Evolutionary conservation across 352 stramenopile genomes (phyloP).

Genomic region (Discostella stelligera): DNA sequence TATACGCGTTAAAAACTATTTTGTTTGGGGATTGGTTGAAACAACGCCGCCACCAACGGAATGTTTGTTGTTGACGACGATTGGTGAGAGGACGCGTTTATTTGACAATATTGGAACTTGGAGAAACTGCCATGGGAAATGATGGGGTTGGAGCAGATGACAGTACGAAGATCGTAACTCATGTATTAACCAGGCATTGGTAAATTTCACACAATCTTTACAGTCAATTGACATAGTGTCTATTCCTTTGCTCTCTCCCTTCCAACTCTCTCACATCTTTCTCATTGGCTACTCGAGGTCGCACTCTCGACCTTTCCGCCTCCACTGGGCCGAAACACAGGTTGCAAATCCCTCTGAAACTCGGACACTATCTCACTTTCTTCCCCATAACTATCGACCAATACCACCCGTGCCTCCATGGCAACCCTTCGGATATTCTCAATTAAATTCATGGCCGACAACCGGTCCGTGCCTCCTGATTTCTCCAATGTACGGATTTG

Average conservation of each 20-base stretch:
- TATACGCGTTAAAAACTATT: too few relatives aligned
- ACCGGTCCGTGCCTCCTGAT: constrained; percentile 56
- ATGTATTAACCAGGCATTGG: too few relatives aligned
- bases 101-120: not conserved
- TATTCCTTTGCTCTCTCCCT: not conserved
- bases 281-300: not conserved
- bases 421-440: constrained; percentile 69
- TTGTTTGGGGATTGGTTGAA: too few relatives aligned
- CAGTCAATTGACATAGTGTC: too few relatives aligned
- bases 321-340: constrained; percentile 66
- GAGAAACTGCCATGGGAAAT: too few relatives aligned
- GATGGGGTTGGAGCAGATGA: not conserved
- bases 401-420: constrained; percentile 66
- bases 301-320: not conserved
- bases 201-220: too few relatives aligned
- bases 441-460: constrained; percentile 63
- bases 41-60: too few relatives aligned
- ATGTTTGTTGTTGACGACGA: too few relatives aligned
- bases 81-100: too few relatives aligned
- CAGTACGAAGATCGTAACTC: too few relatives aligned
- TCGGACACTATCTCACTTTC: constrained; percentile 58
- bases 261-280: not conserved
- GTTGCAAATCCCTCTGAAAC: constrained; percentile 68
- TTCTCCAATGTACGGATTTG: constrained; percentile 75
- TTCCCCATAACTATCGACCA: constrained; percentile 66